Evolutionary conservation across 2,329 filamentous ascomycete genomes (phyloP).

Genomic region (Curvularia eragrostidis): DNA sequence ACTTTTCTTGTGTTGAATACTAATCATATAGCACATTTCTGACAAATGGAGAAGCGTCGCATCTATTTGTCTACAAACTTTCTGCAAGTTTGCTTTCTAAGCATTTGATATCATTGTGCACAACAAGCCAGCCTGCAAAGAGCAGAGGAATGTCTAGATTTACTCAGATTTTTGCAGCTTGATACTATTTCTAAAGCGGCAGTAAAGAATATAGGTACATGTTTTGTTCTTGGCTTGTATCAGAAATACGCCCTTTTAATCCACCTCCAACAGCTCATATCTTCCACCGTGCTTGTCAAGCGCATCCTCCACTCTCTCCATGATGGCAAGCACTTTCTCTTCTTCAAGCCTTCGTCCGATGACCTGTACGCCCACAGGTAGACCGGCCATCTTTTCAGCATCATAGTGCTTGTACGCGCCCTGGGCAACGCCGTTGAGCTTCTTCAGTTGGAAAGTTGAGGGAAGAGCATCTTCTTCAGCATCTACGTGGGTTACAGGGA

Average conservation of each 20-base stretch:
- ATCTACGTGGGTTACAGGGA: constrained; percentile 88
- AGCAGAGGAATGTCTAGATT: not conserved
- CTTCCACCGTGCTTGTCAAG: constrained; percentile 63
- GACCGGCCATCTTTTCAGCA: constrained; percentile 79
- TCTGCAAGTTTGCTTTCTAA: not conserved
- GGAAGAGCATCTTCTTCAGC: constrained; percentile 70
- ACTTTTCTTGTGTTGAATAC: not conserved
- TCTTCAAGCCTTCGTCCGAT: constrained; percentile 82
- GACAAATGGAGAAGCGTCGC: not conserved
- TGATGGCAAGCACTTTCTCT: constrained; percentile 83
- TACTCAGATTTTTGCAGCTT: not conserved
- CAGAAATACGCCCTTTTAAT: constrained; percentile 27
- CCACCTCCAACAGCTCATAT: constrained; percentile 59
- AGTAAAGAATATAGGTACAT: not conserved
- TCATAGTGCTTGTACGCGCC: constrained; percentile 90
- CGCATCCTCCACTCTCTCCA: constrained; percentile 79
- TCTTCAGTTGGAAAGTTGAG: constrained; percentile 63
- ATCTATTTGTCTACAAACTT: too few relatives aligned
- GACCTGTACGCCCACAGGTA: constrained; percentile 86
- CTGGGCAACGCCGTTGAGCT: constrained; percentile 77
- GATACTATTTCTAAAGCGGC: too few relatives aligned
- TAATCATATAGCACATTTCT: not conserved
- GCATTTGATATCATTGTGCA: not conserved
- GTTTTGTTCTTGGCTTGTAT: not conserved
- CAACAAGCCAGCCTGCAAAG: not conserved